phyloP scores from a whole-genome alignment of 1,284 basidiomycete species.

The Malassezia psittaci region DNA sequence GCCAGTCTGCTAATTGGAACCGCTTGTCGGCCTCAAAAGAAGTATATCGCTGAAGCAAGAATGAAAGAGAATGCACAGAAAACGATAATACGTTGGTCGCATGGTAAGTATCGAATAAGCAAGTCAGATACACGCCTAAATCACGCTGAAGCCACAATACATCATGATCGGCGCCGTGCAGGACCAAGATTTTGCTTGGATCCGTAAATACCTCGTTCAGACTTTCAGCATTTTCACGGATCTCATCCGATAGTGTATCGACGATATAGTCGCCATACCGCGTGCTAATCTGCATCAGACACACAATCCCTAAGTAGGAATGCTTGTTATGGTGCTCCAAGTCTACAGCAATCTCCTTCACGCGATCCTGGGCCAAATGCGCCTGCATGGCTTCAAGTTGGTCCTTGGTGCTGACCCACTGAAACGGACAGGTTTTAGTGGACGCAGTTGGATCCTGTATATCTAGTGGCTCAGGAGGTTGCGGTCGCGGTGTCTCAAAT shows the following conservation, averaged over 20 bases:
- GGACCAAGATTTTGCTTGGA: conserved; percentile 69
- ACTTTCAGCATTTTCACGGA: conserved; percentile 66
- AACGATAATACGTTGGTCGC: conserved; percentile 66
- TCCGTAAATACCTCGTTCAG: conserved; percentile 64
- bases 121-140: conserved; percentile 84
- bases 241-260: conserved; percentile 58
- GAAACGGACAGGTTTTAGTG: conserved; percentile 63
- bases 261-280: conserved; percentile 75
- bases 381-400: conserved; percentile 59
- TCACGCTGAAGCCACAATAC: conserved; percentile 93
- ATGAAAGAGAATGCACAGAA: conserved; percentile 69
- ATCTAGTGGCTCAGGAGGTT: conserved; percentile 29
- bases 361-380: conserved; percentile 49
- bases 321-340: conserved; percentile 84
- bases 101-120: conserved; percentile 91
- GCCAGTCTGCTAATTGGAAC: conserved; percentile 94
- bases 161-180: conserved; percentile 85
- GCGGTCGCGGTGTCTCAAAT: conserved; percentile 15
- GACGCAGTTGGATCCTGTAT: conserved; percentile 47
- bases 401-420: conserved; percentile 60
- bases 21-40: conserved; percentile 87
- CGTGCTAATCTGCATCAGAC: conserved; percentile 74
- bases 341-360: conserved; percentile 80
- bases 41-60: conserved; percentile 78
- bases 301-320: conserved; percentile 75